Evolutionary conservation across 345 rosid genomes (phyloP), one percentile per base, ranked within the genome.

Genomic region (Trapa incisa): DNA sequence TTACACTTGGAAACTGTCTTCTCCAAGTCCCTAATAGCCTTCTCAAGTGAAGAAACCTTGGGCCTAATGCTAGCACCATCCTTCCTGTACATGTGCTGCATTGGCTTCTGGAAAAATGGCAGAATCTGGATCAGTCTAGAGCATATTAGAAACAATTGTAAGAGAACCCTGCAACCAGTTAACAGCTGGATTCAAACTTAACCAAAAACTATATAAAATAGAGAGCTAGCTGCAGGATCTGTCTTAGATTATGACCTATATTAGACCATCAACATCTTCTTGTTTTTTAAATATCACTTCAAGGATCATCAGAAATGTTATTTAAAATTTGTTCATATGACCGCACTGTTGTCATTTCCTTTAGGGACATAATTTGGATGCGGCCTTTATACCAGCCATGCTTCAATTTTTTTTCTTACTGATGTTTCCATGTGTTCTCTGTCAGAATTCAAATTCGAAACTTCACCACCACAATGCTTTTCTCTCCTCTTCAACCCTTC

Each of bases 1-100:
- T 85, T 76, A 93, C 98, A 88, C 79, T 93, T 97, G 38, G 87
- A 87, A 65, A 91, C 98, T 84, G 81, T 76, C 81, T 74, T 93
- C 82, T 88, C 92, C 75, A 93, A 73, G 68, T 93, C 97, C 84
- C 88, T 83, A 66, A 93, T 87, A 71, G 98, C 92, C 74, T 80
- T 90, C 74, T 93, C 98, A 72, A 93, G 87, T 68, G 80, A 67
- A 37, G 98, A 79, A 75, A 82, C 67, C 75, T 83, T 93, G 47
- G 89, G 74, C 81, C 81, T 81, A 54, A 74, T 78, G 81, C 67
- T 80, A 47, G 87, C 82, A 72, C 89, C 79, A 37, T 89, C 88
- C 79, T 67, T 85, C 77, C 74, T 87, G 75, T 74, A 84, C 37
- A 69, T 14, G 47, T 78, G 82, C 39, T 78, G 82, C 37, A 81